These are phyloP conservation scores for Fragaria iinumae DNA, from an alignment of 306 rosid genomes.

Conservation along the genomic window DNA sequence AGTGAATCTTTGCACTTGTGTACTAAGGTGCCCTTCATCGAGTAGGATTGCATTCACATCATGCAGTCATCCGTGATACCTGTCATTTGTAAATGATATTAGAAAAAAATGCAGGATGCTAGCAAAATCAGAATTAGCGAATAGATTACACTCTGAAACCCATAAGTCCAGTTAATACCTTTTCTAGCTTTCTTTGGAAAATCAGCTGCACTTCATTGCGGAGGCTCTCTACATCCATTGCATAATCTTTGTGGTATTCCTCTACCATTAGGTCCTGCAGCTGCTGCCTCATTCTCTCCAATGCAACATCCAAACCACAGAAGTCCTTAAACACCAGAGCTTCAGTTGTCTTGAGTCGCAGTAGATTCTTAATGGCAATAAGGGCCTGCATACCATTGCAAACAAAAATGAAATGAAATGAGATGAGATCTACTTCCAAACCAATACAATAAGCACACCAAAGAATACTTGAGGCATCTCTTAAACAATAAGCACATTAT, in stretches of 20 bases:
- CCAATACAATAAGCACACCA: neutral
- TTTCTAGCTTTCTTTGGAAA: constrained; percentile 48
- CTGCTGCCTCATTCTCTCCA: constrained; percentile 56
- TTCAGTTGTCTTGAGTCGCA: constrained; percentile 62
- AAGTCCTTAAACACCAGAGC: constrained; percentile 57
- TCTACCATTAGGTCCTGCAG: constrained; percentile 54
- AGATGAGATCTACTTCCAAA: neutral
- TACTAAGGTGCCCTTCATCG: neutral
- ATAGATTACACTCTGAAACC: neutral
- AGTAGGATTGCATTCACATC: constrained; percentile 9
- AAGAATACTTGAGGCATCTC: neutral
- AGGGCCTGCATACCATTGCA: constrained; percentile 55
- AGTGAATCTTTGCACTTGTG: neutral
- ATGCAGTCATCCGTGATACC: constrained; percentile 10
- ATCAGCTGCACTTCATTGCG: constrained; percentile 62
- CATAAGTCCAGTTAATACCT: constrained; percentile 29
- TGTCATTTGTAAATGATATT: neutral
- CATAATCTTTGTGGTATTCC: constrained; percentile 62
- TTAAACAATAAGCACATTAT: neutral
- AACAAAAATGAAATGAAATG: neutral
- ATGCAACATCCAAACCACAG: constrained; percentile 68
- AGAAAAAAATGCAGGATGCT: neutral
- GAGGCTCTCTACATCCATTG: constrained; percentile 64
- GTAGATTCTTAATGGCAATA: constrained; percentile 56
- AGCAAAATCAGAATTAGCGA: neutral